Percentiles rank a stretch among this genome's conserved stretches.
Conservation (phyloP, 2,329 filamentous ascomycete species). For the Saccharata proteae region DNA sequence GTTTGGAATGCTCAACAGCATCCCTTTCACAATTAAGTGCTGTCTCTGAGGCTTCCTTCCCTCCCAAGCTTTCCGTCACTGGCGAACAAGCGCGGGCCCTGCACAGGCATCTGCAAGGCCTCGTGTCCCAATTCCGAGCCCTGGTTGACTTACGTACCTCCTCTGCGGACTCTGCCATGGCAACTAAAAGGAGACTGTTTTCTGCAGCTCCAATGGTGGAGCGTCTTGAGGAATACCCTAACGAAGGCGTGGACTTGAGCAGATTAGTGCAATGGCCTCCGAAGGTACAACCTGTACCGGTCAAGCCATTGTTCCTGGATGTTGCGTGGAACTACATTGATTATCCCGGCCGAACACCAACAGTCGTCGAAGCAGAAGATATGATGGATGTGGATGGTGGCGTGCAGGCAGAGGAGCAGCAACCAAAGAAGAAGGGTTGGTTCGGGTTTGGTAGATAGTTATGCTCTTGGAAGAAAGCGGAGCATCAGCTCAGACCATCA, state of each 20-base stretch:
- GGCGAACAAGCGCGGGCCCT: slow-evolving; percentile 47
- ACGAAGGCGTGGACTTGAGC: slow-evolving; percentile 56
- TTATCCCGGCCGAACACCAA: slow-evolving; percentile 70
- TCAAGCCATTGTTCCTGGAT: slow-evolving; percentile 93
- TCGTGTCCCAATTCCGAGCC: slow-evolving; percentile 71
- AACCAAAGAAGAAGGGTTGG: slow-evolving; percentile 37
- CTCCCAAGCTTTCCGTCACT: slow-evolving; percentile 59
- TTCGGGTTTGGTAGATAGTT: slow-evolving; percentile 38
- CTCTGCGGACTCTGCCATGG: slow-evolving; percentile 13
- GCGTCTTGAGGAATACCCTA: slow-evolving; percentile 62
- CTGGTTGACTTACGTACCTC: slow-evolving; percentile 61
- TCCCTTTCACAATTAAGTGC: slow-evolving; percentile 29
- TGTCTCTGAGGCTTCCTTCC: slow-evolving; percentile 23
- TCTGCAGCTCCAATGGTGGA: slow-evolving; percentile 55
- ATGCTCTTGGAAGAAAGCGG: too few relatives aligned
- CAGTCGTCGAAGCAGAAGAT: too few relatives aligned
- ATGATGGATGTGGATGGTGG: slow-evolving; percentile 13
- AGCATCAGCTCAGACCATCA: too few relatives aligned
- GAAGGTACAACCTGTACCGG: slow-evolving; percentile 66
- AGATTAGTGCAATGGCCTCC: slow-evolving; percentile 84
- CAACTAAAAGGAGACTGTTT: not conserved
- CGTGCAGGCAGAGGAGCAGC: slow-evolving; percentile 19
- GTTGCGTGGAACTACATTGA: slow-evolving; percentile 96
- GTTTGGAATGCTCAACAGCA: slow-evolving; percentile 47
- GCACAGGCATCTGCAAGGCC: slow-evolving; percentile 49